phyloP scores from a whole-genome alignment of 1,284 basidiomycete species.

The Boletus semigastroideus region DNA sequence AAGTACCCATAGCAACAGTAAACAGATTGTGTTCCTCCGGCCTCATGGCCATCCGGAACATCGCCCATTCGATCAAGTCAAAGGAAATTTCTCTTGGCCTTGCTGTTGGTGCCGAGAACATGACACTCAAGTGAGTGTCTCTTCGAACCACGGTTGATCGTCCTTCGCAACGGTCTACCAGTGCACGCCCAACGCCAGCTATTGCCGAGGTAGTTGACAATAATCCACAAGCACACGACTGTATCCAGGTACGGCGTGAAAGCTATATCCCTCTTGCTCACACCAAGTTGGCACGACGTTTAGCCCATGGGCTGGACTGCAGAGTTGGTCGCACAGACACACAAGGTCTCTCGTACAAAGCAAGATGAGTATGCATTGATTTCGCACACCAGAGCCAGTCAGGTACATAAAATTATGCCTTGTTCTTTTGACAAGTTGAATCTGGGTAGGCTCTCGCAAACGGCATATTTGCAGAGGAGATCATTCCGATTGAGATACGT shows the following conservation, averaged over 20 bases:
- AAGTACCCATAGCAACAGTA: conserved; percentile 76
- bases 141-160: background rate
- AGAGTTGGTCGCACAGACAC: conserved; percentile 80
- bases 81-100: conserved; percentile 74
- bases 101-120: conserved; percentile 82
- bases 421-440: background rate
- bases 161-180: conserved; percentile 29
- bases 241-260: conserved; percentile 57
- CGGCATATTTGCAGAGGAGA: conserved; percentile 78
- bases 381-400: conserved; percentile 76
- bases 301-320: conserved; percentile 95
- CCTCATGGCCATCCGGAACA: conserved; percentile 79
- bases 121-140: conserved; percentile 70
- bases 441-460: conserved; percentile 51
- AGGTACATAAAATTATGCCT: conserved; percentile 37
- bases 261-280: background rate
- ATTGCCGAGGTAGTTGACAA: conserved; percentile 57
- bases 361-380: conserved; percentile 83
- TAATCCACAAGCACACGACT: conserved; percentile 65
- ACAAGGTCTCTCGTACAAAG: conserved; percentile 69
- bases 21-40: conserved; percentile 86
- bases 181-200: conserved; percentile 75
- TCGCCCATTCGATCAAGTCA: conserved; percentile 76
- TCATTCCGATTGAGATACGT: conserved; percentile 69
- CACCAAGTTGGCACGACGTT: conserved; percentile 5